Evolutionary conservation across 306 rosid genomes (phyloP).

Genomic region (Trifolium fragiferum): DNA sequence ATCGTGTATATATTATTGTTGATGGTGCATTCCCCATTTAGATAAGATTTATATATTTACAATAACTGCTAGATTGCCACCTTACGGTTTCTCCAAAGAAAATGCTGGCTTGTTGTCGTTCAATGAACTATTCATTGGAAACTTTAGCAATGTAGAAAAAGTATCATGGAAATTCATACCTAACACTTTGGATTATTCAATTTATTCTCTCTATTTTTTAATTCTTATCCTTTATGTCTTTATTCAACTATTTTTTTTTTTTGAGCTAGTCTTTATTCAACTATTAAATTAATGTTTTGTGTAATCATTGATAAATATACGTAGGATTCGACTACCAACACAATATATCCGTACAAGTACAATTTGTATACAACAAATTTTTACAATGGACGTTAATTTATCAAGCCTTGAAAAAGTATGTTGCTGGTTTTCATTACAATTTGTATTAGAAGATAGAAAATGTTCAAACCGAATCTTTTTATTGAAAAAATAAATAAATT

Average conservation of each 20-base stretch:
- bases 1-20: not conserved
- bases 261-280: constrained; percentile 29
- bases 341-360: not conserved
- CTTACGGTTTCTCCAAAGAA: constrained; percentile 2
- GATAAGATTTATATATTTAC: constrained; percentile 36
- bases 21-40: not conserved
- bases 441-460: no score
- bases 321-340: not conserved
- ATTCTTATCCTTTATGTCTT: constrained; percentile 18
- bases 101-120: constrained; percentile 41
- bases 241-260: constrained; percentile 31
- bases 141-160: constrained; percentile 26
- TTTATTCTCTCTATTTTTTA: constrained; percentile 21
- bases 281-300: constrained; percentile 27
- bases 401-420: not conserved
- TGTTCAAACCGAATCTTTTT: no score
- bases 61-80: constrained; percentile 35
- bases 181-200: constrained; percentile 42
- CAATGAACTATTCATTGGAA: constrained; percentile 27
- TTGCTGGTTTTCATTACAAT: no score
- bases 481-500: no score
- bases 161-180: constrained; percentile 41
- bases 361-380: not conserved
- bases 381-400: not conserved
- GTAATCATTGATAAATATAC: constrained; percentile 25